Evolutionary conservation across 2,329 filamentous ascomycete genomes (phyloP).

Genomic region (Aspergillus brunneoviolaceus): DNA sequence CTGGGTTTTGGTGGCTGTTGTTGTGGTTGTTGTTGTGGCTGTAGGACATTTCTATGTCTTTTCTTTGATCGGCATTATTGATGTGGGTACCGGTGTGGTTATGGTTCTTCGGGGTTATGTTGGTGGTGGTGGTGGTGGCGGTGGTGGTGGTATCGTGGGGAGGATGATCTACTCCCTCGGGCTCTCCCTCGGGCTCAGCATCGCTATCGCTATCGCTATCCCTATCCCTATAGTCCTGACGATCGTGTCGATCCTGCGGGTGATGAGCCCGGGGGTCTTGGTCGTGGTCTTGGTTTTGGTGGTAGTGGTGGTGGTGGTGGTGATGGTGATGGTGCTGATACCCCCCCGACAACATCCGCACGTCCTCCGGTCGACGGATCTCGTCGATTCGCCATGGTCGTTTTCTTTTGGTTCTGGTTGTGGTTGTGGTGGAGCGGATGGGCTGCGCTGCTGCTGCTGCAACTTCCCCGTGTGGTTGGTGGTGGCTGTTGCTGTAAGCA

Average conservation of each 20-base stretch:
- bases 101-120: neutral
- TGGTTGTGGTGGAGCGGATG: too few species aligned
- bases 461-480: too few species aligned
- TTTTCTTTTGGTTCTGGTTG: too few species aligned
- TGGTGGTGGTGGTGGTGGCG: neutral
- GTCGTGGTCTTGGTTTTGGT: neutral
- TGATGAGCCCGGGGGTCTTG: neutral
- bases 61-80: neutral
- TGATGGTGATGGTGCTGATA: neutral
- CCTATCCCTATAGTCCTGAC: neutral
- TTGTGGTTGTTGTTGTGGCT: neutral
- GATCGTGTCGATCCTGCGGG: too few species aligned
- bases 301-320: neutral
- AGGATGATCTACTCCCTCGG: too few species aligned
- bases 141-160: too few species aligned
- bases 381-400: neutral
- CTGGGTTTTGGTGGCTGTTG: neutral
- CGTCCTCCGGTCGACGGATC: neutral
- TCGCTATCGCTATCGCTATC: neutral
- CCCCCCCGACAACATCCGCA: neutral
- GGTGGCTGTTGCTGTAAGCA: too few species aligned
- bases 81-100: neutral
- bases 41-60: neutral
- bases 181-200: neutral
- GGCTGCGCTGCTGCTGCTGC: neutral